Base-by-base conservation (phyloP, 768 basidiomycete species). In the Mrakia hoshinonis region DNA sequence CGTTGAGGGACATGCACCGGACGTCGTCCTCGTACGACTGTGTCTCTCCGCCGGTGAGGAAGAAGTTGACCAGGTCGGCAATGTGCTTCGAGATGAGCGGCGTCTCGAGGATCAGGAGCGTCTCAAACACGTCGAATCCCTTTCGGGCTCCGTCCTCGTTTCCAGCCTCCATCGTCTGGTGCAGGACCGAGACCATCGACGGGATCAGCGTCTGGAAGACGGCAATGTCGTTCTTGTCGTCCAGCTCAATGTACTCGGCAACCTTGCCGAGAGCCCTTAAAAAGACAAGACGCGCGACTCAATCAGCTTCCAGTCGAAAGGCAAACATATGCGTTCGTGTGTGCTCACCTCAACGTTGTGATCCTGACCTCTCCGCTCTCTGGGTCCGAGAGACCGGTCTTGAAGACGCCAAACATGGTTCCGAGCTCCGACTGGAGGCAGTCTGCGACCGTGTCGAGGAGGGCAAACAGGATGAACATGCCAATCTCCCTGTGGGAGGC, bases 81-180 rank as follows among this genome's bases (percentile, higher is more conserved):
- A 96, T 89, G 79, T 92, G 89, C 75, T 89, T 90, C 69, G 89
- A 86, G 52, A 99, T 85, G 26, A 98, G 83, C n/a, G 96, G 94
- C 26, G 91, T 87, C 84, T 99, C 96, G 71, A 97, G 86, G 77
- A 98, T 95, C 60, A 95, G 84, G 60, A 98, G 87, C 0, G 92
- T 94, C 83, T 98, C 96, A 74, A 98, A 84, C 36, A 97, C 91
- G 77, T 99, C 96, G 77, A 97, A 96, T 31, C 93, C 83, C 77
- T 94, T 87, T 74, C 93, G 87, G 58, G 91, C 90, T 67, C 87
- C 87, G 46, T 84, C 83, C 77, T 93, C 91, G 77, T 97, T 89
- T 46, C 84, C 85, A 46, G 85, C 79, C 75, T 90, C 89, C 9
- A 98, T 86, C 48, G 87, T 84, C 79, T 92, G 88, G 4, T 88